These are phyloP conservation scores for Cryphonectria radicalis DNA, from an alignment of 2,329 filamentous ascomycete species.

Conservation along the genomic window DNA sequence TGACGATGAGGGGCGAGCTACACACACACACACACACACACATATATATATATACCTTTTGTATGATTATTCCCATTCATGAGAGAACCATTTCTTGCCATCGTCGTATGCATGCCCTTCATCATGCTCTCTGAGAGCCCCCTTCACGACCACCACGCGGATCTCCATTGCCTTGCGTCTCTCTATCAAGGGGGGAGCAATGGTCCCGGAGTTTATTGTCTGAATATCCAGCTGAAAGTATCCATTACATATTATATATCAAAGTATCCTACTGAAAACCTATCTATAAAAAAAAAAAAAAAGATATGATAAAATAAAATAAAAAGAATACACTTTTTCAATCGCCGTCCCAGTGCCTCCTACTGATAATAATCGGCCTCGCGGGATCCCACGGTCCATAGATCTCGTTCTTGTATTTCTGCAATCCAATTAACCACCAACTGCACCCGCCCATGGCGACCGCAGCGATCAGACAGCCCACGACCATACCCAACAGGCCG, in stretches of 20 bases:
- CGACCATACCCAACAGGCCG: conserved; percentile 71
- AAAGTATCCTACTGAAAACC: background rate
- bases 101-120: background rate
- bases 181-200: too few relatives aligned
- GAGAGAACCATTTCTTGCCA: background rate
- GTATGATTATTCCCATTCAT: background rate
- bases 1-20: background rate
- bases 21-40: too few relatives aligned
- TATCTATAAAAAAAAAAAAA: too few relatives aligned
- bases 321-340: conserved; percentile 58
- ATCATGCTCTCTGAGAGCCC: background rate
- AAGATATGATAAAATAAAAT: conserved; percentile 61
- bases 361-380: conserved; percentile 79
- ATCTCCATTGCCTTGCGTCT: too few relatives aligned
- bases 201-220: too few relatives aligned
- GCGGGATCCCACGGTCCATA: conserved; percentile 98
- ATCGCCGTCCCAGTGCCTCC: conserved; percentile 60
- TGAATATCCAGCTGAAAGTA: background rate
- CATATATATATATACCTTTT: background rate
- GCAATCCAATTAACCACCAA: conserved; percentile 96
- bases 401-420: conserved; percentile 99
- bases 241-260: conserved; percentile 2
- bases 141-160: background rate
- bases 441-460: conserved; percentile 90
- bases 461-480: conserved; percentile 75